Evolutionary conservation across 1,284 basidiomycete genomes (phyloP), one percentile per base, ranked within the genome.

Genomic region (Pterulicium gracile): DNA sequence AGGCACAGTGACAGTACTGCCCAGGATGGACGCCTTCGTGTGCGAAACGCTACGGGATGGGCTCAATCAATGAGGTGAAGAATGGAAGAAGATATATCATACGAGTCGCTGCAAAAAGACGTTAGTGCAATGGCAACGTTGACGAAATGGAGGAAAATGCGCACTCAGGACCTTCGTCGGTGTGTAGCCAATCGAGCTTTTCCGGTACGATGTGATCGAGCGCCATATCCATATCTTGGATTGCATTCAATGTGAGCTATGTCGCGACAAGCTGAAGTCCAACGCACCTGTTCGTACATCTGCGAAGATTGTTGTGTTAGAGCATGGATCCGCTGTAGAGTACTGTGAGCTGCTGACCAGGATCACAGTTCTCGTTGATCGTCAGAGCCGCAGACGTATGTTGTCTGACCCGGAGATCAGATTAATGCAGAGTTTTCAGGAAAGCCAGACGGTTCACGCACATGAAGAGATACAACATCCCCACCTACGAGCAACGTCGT

Each of bases 301-400:
- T 49, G 32, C 57, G 21, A 57, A 54, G 32, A 41, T 3, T 39
- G n/a, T 35, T 32, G 43, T 13, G 20, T 19, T 21, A n/a, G 10
- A 32, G 15, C 19, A 32, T 7, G 27, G n/a, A 32, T 7, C 7
- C 7, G 27, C 7, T 32, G n/a, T 32, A n/a, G 27, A 32, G n/a
- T 32, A 32, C n/a, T 48, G 24, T 47, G 4, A n/a, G 18, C 19
- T 52, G 51, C 56, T n/a, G n/a, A 79, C 83, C 83, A 56, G 66
- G 65, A 60, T 93, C 90, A 56, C 64, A 88, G 58, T 92, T 91
- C 64, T 91, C 87, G 63, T 94, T 92, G 52, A 95, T 70, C 0
- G 87, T 92, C 55, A 96, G 65, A 1, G 86, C 91, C 20, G 89
- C 89, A 42, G 87, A 90, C 1, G 92, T 96, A 61, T 96, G 92